Conservation (phyloP, 2,329 filamentous ascomycete species). For the Aspergillus pseudoviridinutans region DNA sequence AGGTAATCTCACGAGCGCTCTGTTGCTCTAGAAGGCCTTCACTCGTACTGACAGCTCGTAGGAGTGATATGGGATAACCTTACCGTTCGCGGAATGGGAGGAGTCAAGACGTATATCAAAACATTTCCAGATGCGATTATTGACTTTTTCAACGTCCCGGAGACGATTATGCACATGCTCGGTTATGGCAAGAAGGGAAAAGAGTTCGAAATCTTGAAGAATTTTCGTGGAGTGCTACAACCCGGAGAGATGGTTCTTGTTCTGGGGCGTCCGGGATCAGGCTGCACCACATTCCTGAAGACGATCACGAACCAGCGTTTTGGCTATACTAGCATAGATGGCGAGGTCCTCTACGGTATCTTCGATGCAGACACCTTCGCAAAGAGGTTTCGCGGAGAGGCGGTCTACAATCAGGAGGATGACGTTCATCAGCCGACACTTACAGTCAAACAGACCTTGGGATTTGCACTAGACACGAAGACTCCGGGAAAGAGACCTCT, state of each 20-base stretch:
- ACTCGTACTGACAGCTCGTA: slow-evolving; percentile 9
- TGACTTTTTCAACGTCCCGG: slow-evolving; percentile 70
- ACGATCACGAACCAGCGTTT: slow-evolving; percentile 63
- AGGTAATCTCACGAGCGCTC: slow-evolving; percentile 32
- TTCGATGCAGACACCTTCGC: slow-evolving; percentile 67
- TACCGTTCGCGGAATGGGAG: slow-evolving; percentile 71
- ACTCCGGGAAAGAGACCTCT: slow-evolving; percentile 74
- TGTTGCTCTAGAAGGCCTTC: not conserved
- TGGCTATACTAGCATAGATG: slow-evolving; percentile 59
- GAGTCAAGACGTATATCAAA: slow-evolving; percentile 65
- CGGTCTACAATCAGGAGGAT: slow-evolving; percentile 82
- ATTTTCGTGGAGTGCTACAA: slow-evolving; percentile 59
- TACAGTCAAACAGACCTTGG: slow-evolving; percentile 81
- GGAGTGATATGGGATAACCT: slow-evolving; percentile 74
- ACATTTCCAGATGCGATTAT: slow-evolving; percentile 77
- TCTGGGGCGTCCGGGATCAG: slow-evolving; percentile 70
- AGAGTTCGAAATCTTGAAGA: slow-evolving; percentile 69
- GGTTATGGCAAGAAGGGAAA: slow-evolving; percentile 64
- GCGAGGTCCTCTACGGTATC: slow-evolving; percentile 73
- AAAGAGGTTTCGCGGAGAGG: slow-evolving; percentile 72
- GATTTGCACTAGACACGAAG: slow-evolving; percentile 80
- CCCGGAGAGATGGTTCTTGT: slow-evolving; percentile 89
- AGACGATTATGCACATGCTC: slow-evolving; percentile 60
- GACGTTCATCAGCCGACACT: slow-evolving; percentile 82
- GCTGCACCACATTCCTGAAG: slow-evolving; percentile 67